These are phyloP conservation scores for Domatiomyces catenatus DNA, from an alignment of 2,329 filamentous ascomycete species.

Conservation along the genomic window DNA sequence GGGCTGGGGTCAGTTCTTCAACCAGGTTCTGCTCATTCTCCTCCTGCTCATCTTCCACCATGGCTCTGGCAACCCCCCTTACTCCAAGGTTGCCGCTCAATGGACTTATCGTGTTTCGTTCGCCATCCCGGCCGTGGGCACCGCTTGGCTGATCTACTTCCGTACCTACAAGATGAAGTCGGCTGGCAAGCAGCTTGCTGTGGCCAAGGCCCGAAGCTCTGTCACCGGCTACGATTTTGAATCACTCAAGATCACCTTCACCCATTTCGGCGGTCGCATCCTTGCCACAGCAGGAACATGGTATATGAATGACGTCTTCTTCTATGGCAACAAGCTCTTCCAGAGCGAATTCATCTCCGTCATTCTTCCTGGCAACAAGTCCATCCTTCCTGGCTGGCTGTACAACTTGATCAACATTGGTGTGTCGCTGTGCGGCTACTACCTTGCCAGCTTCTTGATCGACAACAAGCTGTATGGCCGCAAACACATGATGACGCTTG, in stretches of 20 bases:
- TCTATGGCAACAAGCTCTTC: slow-evolving; percentile 98
- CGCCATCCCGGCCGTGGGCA: slow-evolving; percentile 76
- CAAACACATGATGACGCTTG: slow-evolving; percentile 90
- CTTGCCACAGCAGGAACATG: slow-evolving; percentile 75
- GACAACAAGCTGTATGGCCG: slow-evolving; percentile 95
- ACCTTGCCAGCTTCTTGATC: slow-evolving; percentile 69
- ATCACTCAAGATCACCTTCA: slow-evolving; percentile 63
- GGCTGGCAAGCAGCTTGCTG: slow-evolving; percentile 64
- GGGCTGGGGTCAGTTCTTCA: slow-evolving; percentile 91
- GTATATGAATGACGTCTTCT: slow-evolving; percentile 97
- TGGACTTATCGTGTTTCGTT: slow-evolving; percentile 90
- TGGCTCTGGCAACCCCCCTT: slow-evolving; percentile 59
- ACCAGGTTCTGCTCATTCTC: slow-evolving; percentile 79
- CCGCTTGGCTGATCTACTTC: slow-evolving; percentile 90
- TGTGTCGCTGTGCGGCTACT: slow-evolving; percentile 77
- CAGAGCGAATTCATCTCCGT: slow-evolving; percentile 78
- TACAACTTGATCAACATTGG: slow-evolving; percentile 88
- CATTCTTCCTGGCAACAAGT: slow-evolving; percentile 52
- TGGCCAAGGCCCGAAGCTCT: slow-evolving; percentile 69
- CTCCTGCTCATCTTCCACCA: slow-evolving; percentile 79
- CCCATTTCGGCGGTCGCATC: slow-evolving; percentile 71
- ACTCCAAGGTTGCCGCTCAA: slow-evolving; percentile 61
- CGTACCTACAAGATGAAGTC: slow-evolving; percentile 88
- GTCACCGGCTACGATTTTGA: slow-evolving; percentile 88
- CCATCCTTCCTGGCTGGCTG: slow-evolving; percentile 73